These are phyloP conservation scores for Cryptococcus deneoformans DNA, from an alignment of 1,284 basidiomycete species.

Conservation along the genomic window DNA sequence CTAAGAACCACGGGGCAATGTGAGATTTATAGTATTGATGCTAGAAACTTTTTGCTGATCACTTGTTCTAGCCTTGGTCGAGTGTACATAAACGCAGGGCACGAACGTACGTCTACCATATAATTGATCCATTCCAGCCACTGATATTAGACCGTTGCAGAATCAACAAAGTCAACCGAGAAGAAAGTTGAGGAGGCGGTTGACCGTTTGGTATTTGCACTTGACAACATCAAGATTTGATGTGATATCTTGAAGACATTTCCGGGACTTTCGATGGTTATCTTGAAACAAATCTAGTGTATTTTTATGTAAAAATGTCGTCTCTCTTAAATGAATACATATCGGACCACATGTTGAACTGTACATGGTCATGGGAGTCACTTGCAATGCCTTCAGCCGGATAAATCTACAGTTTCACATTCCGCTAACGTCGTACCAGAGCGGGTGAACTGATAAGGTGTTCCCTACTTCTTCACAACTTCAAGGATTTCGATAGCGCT, in stretches of 20 bases:
- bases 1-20: not conserved
- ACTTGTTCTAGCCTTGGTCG: conserved; percentile 3
- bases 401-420: no score
- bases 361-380: no score
- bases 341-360: no score
- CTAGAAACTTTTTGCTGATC: not conserved
- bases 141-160: not conserved
- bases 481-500: no score
- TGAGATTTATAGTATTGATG: not conserved
- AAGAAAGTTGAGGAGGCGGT: conserved; percentile 18
- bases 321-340: no score
- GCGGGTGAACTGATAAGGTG: no score
- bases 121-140: not conserved
- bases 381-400: no score
- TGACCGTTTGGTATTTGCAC: conserved; percentile 16
- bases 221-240: not conserved
- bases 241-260: not conserved
- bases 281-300: no score
- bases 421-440: no score
- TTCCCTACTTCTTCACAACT: no score
- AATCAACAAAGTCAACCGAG: conserved; percentile 7
- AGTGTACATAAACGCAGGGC: conserved; percentile 16
- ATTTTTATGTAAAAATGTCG: no score
- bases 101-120: conserved; percentile 9
- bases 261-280: not conserved